phyloP scores from a whole-genome alignment of 495 filamentous ascomycete species.

The Penicillium crystallinum region DNA sequence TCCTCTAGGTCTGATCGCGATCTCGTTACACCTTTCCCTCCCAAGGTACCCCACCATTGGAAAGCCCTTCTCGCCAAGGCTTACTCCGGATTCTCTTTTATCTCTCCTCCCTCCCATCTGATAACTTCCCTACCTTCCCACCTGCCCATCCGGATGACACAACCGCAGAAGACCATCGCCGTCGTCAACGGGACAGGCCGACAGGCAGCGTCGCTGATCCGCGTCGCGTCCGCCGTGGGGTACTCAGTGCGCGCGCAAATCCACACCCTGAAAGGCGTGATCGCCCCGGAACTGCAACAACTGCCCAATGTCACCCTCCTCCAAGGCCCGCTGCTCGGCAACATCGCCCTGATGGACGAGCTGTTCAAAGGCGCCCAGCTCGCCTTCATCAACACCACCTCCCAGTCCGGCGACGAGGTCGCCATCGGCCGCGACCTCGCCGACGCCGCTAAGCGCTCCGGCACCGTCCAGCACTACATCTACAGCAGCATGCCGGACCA shows the following conservation, averaged over 20 bases:
- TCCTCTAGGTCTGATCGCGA: slow-evolving; percentile 18
- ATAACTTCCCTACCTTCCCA: slow-evolving; percentile 2
- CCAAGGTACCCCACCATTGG: slow-evolving; percentile 28
- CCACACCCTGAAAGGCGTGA: slow-evolving; percentile 71
- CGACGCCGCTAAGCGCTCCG: slow-evolving; percentile 79
- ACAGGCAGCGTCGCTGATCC: slow-evolving; percentile 88
- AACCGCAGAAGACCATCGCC: slow-evolving; percentile 70
- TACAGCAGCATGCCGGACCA: slow-evolving; percentile 98
- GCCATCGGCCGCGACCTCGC: slow-evolving; percentile 81
- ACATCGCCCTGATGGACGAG: slow-evolving; percentile 59
- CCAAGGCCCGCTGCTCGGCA: slow-evolving; percentile 74
- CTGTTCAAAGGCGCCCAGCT: slow-evolving; percentile 80
- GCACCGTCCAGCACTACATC: slow-evolving; percentile 78
- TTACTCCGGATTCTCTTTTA: slow-evolving; percentile 24
- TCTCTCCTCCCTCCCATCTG: slow-evolving; percentile 6
- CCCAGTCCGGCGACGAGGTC: slow-evolving; percentile 85
- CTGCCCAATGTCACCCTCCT: slow-evolving; percentile 82
- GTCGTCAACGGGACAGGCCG: slow-evolving; percentile 90
- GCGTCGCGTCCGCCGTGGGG: slow-evolving; percentile 86
- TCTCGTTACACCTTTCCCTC: slow-evolving; percentile 25
- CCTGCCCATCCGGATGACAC: slow-evolving; percentile 33
- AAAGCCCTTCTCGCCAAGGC: slow-evolving; percentile 28
- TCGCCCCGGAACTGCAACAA: slow-evolving; percentile 72
- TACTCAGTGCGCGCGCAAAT: slow-evolving; percentile 88
- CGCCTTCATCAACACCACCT: slow-evolving; percentile 98